Percentiles rank a stretch among this genome's conserved stretches.
phyloP scores from a whole-genome alignment of 139 green algal species.

The Chlorella sp. region DNA sequence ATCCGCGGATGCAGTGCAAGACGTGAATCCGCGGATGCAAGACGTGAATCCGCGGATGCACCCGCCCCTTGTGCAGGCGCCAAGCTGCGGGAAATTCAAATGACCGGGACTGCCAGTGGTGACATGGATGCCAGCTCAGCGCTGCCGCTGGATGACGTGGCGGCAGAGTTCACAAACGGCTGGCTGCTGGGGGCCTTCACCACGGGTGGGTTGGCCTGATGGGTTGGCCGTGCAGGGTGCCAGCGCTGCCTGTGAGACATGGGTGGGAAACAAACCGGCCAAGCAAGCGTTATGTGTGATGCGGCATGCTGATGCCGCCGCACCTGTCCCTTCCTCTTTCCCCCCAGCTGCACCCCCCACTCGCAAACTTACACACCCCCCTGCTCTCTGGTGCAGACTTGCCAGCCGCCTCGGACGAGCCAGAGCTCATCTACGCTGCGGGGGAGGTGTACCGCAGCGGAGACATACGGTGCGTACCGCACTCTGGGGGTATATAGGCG shows the following conservation, averaged over 20 bases:
- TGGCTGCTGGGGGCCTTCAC: background rate
- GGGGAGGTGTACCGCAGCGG: background rate
- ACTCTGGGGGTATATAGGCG: background rate
- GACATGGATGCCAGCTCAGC: background rate
- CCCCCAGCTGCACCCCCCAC: too few relatives aligned
- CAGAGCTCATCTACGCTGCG: background rate
- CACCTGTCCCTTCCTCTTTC: too few relatives aligned
- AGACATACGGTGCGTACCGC: background rate
- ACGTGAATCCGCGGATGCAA: too few relatives aligned
- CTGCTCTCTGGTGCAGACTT: too few relatives aligned
- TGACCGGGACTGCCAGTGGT: background rate
- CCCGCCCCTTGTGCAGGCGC: background rate
- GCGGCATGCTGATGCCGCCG: too few relatives aligned
- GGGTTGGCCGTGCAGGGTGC: too few relatives aligned
- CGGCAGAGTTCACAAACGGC: background rate
- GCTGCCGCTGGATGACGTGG: background rate
- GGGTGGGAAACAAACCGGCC: too few relatives aligned
- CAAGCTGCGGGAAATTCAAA: background rate
- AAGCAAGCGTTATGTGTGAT: too few relatives aligned
- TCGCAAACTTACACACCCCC: too few relatives aligned
- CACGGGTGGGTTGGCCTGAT: too few relatives aligned
- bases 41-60: too few relatives aligned
- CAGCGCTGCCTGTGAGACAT: background rate
- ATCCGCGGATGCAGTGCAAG: too few relatives aligned
- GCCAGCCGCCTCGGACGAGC: background rate